phyloP scores from a whole-genome alignment of 805 yeast genomes.

The Candida germanica region DNA sequence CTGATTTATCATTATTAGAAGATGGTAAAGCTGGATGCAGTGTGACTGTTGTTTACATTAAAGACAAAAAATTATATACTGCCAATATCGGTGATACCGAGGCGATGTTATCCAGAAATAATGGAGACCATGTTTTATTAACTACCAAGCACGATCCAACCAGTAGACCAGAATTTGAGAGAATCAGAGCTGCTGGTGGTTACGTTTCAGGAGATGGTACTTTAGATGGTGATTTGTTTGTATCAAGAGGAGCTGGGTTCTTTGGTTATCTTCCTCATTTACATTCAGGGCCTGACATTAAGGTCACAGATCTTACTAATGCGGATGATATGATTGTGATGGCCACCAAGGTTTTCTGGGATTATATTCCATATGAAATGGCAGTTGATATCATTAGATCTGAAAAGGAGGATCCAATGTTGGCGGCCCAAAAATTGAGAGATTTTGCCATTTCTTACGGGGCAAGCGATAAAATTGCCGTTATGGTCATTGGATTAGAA shows the following conservation, averaged over 20 bases:
- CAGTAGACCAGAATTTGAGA: slow-evolving; percentile 68
- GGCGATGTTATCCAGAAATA: slow-evolving; percentile 72
- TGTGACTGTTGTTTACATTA: slow-evolving; percentile 75
- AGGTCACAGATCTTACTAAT: slow-evolving; percentile 55
- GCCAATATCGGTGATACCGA: slow-evolving; percentile 92
- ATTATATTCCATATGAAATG: slow-evolving; percentile 71
- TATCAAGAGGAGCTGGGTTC: slow-evolving; percentile 91
- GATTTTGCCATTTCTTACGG: slow-evolving; percentile 96
- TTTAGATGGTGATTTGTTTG: slow-evolving; percentile 76
- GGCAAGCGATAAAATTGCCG: slow-evolving; percentile 71
- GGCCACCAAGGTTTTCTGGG: slow-evolving; percentile 86
- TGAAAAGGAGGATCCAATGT: slow-evolving; percentile 76
- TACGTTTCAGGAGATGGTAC: slow-evolving; percentile 81
- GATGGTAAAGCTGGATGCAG: slow-evolving; percentile 84
- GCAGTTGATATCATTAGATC: slow-evolving; percentile 90
- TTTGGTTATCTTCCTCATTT: slow-evolving; percentile 82
- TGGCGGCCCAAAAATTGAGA: slow-evolving; percentile 88
- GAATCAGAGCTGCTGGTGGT: slow-evolving; percentile 90
- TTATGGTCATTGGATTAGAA: slow-evolving; percentile 71
- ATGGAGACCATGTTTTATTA: slow-evolving; percentile 74
- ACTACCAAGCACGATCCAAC: slow-evolving; percentile 86
- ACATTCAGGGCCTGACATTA: slow-evolving; percentile 81
- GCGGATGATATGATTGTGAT: slow-evolving; percentile 82
- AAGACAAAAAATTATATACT: slow-evolving; percentile 64
- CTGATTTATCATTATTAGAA: slow-evolving; percentile 51